A percentile compares a stretch with the other conserved stretches of the same genome.
Conservation (phyloP, 768 basidiomycete genomes). For the Flagelloscypha sp. region DNA sequence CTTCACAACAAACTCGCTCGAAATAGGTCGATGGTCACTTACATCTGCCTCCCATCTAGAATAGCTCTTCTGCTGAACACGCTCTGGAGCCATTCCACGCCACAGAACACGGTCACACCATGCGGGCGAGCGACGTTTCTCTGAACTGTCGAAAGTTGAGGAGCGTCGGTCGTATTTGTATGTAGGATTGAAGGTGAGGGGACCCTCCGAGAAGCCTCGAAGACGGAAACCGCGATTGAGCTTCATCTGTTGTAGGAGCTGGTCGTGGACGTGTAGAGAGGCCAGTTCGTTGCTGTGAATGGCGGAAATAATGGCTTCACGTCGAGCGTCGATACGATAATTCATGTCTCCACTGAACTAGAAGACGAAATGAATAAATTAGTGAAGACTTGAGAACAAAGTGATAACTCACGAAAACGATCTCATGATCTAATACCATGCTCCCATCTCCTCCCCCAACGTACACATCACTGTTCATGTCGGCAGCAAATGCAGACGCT, state of each 20-base stretch:
- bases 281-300: slow-evolving; percentile 60
- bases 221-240: slow-evolving; percentile 83
- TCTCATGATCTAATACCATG: slow-evolving; percentile 91
- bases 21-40: slow-evolving; percentile 87
- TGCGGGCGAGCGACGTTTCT: slow-evolving; percentile 83
- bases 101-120: slow-evolving; percentile 96
- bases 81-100: slow-evolving; percentile 45
- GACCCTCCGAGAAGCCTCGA: slow-evolving; percentile 74
- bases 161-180: slow-evolving; percentile 90
- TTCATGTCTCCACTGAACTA: slow-evolving; percentile 93
- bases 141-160: slow-evolving; percentile 76
- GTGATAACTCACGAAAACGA: slow-evolving; percentile 64
- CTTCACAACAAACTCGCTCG: slow-evolving; percentile 64
- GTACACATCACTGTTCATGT: slow-evolving; percentile 57
- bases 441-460: slow-evolving; percentile 89
- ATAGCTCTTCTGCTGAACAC: slow-evolving; percentile 67
- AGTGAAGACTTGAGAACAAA: neutral
- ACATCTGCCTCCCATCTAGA: slow-evolving; percentile 78
- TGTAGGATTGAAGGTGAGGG: slow-evolving; percentile 78
- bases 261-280: slow-evolving; percentile 68
- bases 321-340: slow-evolving; percentile 90
- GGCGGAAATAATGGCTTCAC: slow-evolving; percentile 71
- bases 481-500: slow-evolving; percentile 54
- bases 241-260: slow-evolving; percentile 83
- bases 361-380: slow-evolving; percentile 3